Base-by-base conservation (phyloP, 331 rosid genomes). In the Acacia concinna region DNA sequence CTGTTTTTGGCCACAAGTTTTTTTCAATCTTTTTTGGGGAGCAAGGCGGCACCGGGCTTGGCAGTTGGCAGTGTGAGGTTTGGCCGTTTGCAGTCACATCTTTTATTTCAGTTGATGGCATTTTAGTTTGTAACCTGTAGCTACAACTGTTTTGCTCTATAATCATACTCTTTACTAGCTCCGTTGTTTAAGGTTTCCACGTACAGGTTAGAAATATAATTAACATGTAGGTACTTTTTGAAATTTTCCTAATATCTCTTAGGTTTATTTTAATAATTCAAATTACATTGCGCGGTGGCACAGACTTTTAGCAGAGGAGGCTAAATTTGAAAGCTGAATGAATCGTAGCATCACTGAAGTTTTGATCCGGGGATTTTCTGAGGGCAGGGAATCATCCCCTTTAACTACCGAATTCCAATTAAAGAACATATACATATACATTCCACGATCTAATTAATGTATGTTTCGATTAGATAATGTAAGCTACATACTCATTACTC, bases 131-230 rank as follows among this genome's bases (percentile, higher is more conserved):
- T 23, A 17, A 43, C 4, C n/a, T 54, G 30, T 23, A 56, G 54
- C 30, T 74, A 31, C 72, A 60, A 31, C 25, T 25, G 38, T 80
- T 60, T 80, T 34, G 37, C 44, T 80, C 25, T 54, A 60, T 74
- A 38, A 80, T 28, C n/a, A 17, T 51, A 27, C 20, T 51, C 21
- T 73, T 23, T 2, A 21, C 28, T 20, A 49, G 10, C 23, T 18
- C 27, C 23, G 0, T 18, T 51, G 11, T 51, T 20, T 54, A 54
- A 7, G 28, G 30, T 21, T 52, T 52, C n/a, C 8, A 56, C 63
- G 2, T 1, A 23, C 63, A 3, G 32, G 31, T 23, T 56, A 23
- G 17, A 56, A 56, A 56, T 10, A 56, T 56, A 56, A 9, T 56
- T 9, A 21, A 21, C 21, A 7, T 21, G 12, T 21, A 54, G 3